These are phyloP conservation scores for Parachaetomium inaequale DNA, from an alignment of 495 filamentous ascomycete species.

Conservation along the genomic window DNA sequence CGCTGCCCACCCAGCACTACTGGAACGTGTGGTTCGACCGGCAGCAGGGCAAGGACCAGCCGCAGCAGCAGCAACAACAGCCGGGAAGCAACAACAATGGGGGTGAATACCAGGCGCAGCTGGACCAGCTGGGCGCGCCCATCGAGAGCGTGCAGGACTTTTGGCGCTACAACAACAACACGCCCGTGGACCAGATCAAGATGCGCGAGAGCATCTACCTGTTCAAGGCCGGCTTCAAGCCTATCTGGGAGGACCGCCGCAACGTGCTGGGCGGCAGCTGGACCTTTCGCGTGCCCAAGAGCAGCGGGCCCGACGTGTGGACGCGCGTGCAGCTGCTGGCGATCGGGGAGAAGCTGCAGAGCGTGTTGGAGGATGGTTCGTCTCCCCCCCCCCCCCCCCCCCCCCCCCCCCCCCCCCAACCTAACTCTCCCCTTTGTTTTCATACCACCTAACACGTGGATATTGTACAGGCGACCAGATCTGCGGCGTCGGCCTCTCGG, in stretches of 20 bases:
- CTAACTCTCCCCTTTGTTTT: neutral
- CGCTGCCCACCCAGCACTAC: conserved; percentile 58
- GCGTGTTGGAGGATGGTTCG: conserved; percentile 64
- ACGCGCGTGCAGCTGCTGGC: conserved; percentile 74
- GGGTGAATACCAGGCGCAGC: conserved; percentile 56
- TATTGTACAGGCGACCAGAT: conserved; percentile 66
- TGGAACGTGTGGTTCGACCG: conserved; percentile 60
- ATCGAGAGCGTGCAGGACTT: conserved; percentile 77
- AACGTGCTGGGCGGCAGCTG: conserved; percentile 79
- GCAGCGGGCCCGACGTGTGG: conserved; percentile 69
- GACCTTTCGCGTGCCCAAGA: conserved; percentile 82
- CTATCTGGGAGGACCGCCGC: conserved; percentile 86
- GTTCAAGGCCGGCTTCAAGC: conserved; percentile 81
- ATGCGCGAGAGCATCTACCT: conserved; percentile 81
- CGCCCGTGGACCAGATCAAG: conserved; percentile 68
- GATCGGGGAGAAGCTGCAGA: conserved; percentile 79
- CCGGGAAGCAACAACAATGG: neutral
- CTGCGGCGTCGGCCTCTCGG: conserved; percentile 67
- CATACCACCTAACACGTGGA: neutral
- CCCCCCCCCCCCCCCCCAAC: conserved; percentile 2
- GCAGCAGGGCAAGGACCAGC: conserved; percentile 28
- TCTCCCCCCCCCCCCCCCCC: neutral
- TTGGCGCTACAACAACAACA: conserved; percentile 89
- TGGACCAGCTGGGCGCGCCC: conserved; percentile 63
- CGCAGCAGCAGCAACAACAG: conserved; percentile 6